Conservation (phyloP, 805 yeast genomes). For the Yarrowia yakushimensis region DNA sequence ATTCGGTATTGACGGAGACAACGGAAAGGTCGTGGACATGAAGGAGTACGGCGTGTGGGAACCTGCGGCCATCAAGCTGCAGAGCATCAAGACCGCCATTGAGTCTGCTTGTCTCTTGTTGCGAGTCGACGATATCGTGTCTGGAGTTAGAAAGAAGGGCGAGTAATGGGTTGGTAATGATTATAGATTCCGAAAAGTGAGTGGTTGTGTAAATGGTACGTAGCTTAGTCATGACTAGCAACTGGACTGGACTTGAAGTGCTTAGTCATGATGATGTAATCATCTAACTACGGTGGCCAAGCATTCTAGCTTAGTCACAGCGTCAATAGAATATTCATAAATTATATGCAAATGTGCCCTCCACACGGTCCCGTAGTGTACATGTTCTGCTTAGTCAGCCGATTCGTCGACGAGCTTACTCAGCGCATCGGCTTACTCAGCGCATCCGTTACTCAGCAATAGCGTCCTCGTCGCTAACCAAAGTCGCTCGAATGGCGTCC, state of each 20-base stretch:
- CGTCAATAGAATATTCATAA: background rate
- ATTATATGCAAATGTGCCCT: slow-evolving; percentile 1
- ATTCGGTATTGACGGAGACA: slow-evolving; percentile 91
- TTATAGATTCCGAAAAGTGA: too few species aligned
- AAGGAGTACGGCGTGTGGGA: slow-evolving; percentile 96
- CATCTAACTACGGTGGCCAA: too few species aligned
- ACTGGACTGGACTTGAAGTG: too few species aligned
- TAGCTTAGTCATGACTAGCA: too few species aligned
- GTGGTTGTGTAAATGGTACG: too few species aligned
- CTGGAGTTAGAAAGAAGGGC: slow-evolving; percentile 71
- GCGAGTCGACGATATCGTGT: slow-evolving; percentile 96
- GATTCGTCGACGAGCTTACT: too few species aligned
- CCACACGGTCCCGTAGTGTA: background rate
- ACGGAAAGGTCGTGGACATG: slow-evolving; percentile 94
- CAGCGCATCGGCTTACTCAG: background rate
- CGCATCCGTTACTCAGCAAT: background rate
- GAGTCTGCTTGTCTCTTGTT: slow-evolving; percentile 93
- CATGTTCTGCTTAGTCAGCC: too few species aligned
- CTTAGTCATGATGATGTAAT: too few species aligned
- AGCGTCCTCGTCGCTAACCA: slow-evolving; percentile 5
- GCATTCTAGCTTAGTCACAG: too few species aligned
- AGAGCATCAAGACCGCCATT: slow-evolving; percentile 94
- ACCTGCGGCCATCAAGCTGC: slow-evolving; percentile 97
- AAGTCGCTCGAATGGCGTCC: slow-evolving; percentile 37
- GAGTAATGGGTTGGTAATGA: slow-evolving; percentile 20